Evolutionary conservation across 2,329 filamentous ascomycete species (phyloP).

Genomic region (Phialophora macrospora): DNA sequence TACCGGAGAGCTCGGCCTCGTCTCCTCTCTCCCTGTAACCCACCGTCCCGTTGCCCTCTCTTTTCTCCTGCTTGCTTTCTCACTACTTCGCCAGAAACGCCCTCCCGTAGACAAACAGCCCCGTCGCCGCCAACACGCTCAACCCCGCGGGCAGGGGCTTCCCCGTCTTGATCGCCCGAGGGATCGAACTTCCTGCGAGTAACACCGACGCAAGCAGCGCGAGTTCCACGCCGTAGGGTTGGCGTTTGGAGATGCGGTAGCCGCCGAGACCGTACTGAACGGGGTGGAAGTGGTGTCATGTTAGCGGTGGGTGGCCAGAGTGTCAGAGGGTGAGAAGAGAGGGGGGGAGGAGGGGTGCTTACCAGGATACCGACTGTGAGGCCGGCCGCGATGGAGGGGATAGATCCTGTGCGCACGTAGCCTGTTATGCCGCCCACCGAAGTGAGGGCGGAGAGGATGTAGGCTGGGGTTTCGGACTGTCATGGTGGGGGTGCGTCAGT

Average conservation of each 20-base stretch:
- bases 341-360: slow-evolving; percentile 28
- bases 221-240: slow-evolving; percentile 83
- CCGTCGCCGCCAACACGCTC: slow-evolving; percentile 77
- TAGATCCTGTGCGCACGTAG: slow-evolving; percentile 80
- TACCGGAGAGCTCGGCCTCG: background rate
- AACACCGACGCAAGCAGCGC: slow-evolving; percentile 87
- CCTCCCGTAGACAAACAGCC: slow-evolving; percentile 77
- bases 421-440: slow-evolving; percentile 86
- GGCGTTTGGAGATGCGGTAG: slow-evolving; percentile 74
- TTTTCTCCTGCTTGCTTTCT: slow-evolving; percentile 3
- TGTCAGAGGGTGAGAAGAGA: too few species aligned
- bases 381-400: slow-evolving; percentile 86
- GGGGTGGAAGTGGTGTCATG: slow-evolving; percentile 36
- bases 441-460: slow-evolving; percentile 78
- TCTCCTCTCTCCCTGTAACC: background rate
- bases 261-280: slow-evolving; percentile 74
- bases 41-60: background rate
- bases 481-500: slow-evolving; percentile 51
- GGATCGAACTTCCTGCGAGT: slow-evolving; percentile 81
- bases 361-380: slow-evolving; percentile 75
- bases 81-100: slow-evolving; percentile 57
- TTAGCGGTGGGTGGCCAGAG: background rate
- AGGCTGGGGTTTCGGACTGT: slow-evolving; percentile 81
- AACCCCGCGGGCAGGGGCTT: slow-evolving; percentile 85
- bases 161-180: slow-evolving; percentile 75